Base-by-base conservation (phyloP, 352 stramenopile genomes). In the Globisporangium nunn region DNA sequence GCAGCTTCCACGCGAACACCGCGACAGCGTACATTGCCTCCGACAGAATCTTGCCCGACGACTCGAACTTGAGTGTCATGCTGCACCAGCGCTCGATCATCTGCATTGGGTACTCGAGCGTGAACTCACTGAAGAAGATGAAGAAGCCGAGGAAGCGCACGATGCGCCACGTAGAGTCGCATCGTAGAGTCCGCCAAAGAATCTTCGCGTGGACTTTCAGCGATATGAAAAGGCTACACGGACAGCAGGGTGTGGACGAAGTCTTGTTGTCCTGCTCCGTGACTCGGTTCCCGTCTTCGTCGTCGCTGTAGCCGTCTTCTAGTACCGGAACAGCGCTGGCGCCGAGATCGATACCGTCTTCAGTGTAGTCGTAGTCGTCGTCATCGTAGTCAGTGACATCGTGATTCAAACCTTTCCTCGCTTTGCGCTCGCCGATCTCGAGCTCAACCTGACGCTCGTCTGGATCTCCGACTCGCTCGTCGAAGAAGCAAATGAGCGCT, bases 131-230 rank as follows among this genome's bases (percentile, higher is more conserved):
- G 61, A 84, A 68, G 55, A 81, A 82, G 11, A 79, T 64, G 55
- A 83, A 82, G 18, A 84, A 46, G 41, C 71, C 72, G 53, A 89
- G 70, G 54, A 89, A 89, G 8, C 66, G 71, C 45, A 83, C 66
- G 46, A 86, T 50, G 30, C 56, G 48, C 37, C 64, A 71, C n/a
- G 71, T 83, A 0, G 78, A 78, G 7, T 69, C 55, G 23, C 71
- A 67, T 29, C 58, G 58, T 0, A 86, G 33, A 7, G 65, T 63
- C 12, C n/a, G 49, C 30, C 68, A 69, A 18, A 86, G 39, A 52
- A 52, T 28, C 49, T 31, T 61, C 52, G 71, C 28, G 69, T 50
- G 59, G 43, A 18, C 29, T 15, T 15, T 55, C 28, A 48, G 35
- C 5, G 12, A 54, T 29, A 37, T 55, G 11, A 43, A 43, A 12